Percentiles rank a stretch among this genome's conserved stretches.
Conservation (phyloP, 352 stramenopile genomes). For the Phytophthora palmivora region DNA sequence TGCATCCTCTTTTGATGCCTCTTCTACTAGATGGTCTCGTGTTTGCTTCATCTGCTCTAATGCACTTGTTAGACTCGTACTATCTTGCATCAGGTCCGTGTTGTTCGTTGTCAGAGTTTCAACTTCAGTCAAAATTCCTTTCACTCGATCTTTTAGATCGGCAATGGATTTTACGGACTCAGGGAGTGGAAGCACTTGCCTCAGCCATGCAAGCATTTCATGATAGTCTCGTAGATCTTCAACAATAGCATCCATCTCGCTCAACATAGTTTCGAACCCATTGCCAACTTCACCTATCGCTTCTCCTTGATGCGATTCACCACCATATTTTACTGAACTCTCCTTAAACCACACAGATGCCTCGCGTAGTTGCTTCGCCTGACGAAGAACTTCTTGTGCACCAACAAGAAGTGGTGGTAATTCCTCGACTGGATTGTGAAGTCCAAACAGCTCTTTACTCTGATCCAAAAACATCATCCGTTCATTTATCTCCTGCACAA, state of each 20-base stretch:
- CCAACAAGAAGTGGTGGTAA: conserved; percentile 40
- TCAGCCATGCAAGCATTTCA: conserved; percentile 34
- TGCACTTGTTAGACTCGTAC: conserved; percentile 20
- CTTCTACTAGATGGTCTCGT: conserved; percentile 26
- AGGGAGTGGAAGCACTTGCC: conserved; percentile 39
- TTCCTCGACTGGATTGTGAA: conserved; percentile 41
- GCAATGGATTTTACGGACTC: conserved; percentile 27
- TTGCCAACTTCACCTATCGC: not conserved
- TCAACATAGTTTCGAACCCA: conserved; percentile 21
- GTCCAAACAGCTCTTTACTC: conserved; percentile 31
- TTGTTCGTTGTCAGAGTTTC: conserved; percentile 35
- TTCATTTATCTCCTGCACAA: conserved; percentile 48
- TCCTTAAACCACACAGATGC: conserved; percentile 4
- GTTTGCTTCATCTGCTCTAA: conserved; percentile 26
- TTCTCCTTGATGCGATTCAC: conserved; percentile 5
- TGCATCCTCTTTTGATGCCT: conserved; percentile 30
- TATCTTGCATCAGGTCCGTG: conserved; percentile 24
- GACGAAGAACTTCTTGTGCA: conserved; percentile 27
- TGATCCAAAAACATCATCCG: conserved; percentile 43
- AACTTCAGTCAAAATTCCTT: conserved; percentile 36
- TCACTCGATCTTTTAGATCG: conserved; percentile 40
- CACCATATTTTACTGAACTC: not conserved
- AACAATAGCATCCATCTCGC: conserved; percentile 36
- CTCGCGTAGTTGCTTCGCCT: conserved; percentile 31
- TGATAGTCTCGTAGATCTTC: conserved; percentile 37